These are phyloP conservation scores for Hygrophorus pudorinus DNA, from an alignment of 768 basidiomycete genomes.

Conservation along the genomic window DNA sequence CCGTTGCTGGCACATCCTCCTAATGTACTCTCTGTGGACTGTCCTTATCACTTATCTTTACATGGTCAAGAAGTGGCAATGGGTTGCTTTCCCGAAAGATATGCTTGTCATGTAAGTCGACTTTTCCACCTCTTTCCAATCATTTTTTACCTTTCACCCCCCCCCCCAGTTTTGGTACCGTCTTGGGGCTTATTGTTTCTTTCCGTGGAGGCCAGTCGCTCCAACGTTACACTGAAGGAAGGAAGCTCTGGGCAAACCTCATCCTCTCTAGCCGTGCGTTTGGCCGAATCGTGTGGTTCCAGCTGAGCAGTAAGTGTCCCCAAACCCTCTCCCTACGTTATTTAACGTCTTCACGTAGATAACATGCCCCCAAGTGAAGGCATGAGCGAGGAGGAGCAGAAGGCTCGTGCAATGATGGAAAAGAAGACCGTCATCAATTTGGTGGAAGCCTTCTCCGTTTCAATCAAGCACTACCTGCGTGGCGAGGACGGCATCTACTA, in stretches of 20 bases:
- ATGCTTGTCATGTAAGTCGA: constrained; percentile 60
- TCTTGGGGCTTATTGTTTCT: constrained; percentile 67
- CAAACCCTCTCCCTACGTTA: background rate
- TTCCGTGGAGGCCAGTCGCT: constrained; percentile 66
- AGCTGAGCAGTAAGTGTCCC: constrained; percentile 38
- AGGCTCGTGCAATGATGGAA: constrained; percentile 44
- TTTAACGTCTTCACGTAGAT: constrained; percentile 8
- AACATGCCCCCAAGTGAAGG: constrained; percentile 5
- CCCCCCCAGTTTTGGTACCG: constrained; percentile 38
- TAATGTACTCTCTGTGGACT: constrained; percentile 60
- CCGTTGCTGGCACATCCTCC: constrained; percentile 58
- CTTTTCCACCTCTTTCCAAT: background rate
- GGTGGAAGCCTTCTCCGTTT: constrained; percentile 55
- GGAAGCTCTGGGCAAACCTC: constrained; percentile 59
- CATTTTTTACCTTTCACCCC: background rate
- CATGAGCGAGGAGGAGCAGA: constrained; percentile 20
- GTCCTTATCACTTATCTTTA: constrained; percentile 45
- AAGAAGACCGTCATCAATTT: constrained; percentile 64
- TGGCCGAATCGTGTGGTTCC: constrained; percentile 52
- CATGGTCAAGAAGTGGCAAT: constrained; percentile 21
- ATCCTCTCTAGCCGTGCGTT: constrained; percentile 45
- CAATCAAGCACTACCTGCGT: constrained; percentile 62
- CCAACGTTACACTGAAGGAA: constrained; percentile 69
- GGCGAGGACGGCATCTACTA: constrained; percentile 46
- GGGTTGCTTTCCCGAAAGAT: constrained; percentile 35